Evolutionary conservation across 164 flowering plant genomes (phyloP), one percentile per base, ranked within the genome.

Genomic region (Vitis labrusca): DNA sequence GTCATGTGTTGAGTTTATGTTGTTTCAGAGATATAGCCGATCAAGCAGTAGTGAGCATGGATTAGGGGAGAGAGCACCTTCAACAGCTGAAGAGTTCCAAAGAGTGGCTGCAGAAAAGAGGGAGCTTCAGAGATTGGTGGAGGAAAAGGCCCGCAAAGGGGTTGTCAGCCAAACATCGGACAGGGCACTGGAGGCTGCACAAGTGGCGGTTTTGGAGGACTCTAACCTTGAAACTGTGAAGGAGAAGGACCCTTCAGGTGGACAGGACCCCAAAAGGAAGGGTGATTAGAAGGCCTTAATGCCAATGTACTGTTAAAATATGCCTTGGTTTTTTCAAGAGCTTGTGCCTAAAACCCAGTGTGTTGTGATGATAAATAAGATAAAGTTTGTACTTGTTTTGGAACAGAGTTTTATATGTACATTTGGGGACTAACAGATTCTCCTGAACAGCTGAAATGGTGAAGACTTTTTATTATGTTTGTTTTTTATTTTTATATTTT

Each of bases 41-140:
- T 50, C 15, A 17, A 56, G 54, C 44, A 59, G 62, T 48, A 51
- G 8, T 4, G 16, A 8, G 29, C n/a, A 51, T 29, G 44, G 59
- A 15, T 7, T 17, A 9, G 29, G 50, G 52, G 79, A 55, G 70
- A 68, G 67, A 47, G 79, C 79, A 1, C 76, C 67, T 2, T 76
- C 80, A 3, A 69, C 65, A 16, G 78, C 71, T 12, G 48, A 64
- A 14, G 67, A 50, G 17, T 64, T 64, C 67, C 8, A 51, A 50
- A 66, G 61, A 19, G 69, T 66, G 52, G 65, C 59, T 2, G 74
- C 27, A 23, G 27, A 23, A 23, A 23, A 2, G 27, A 23, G 73
- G 11, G 78, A 67, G 60, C 61, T 71, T 59, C 17, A 69, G 27
- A 60, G 71, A 23, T 63, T 75, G 12, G 76, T 70, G 4, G 74